Conservation (phyloP, 352 stramenopile species). For the Blastocystis sp. region DNA sequence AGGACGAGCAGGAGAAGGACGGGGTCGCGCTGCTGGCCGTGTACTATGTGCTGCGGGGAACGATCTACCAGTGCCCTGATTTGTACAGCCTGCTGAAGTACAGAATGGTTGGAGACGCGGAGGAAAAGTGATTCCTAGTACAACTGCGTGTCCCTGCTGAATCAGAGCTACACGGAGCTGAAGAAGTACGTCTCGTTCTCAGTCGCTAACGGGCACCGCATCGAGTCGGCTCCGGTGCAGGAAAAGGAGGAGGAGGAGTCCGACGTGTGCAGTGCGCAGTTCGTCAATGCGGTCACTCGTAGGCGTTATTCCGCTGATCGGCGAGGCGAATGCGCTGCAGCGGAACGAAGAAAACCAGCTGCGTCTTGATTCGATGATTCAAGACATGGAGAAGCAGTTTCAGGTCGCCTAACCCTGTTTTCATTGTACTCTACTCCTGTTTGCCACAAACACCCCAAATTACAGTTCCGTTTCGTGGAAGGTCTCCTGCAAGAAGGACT, state of each 20-base stretch:
- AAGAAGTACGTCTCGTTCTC: constrained; percentile 19
- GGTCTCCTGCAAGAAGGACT: constrained; percentile 7
- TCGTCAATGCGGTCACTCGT: neutral
- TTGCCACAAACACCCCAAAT: neutral
- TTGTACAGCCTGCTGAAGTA: constrained; percentile 51
- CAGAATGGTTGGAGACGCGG: neutral
- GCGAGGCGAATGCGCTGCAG: constrained; percentile 9
- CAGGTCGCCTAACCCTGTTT: neutral
- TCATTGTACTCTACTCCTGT: neutral
- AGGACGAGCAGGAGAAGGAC: constrained; percentile 4
- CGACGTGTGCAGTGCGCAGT: constrained; percentile 4
- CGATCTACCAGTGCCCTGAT: constrained; percentile 59
- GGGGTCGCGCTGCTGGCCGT: neutral
- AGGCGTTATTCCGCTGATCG: constrained; percentile 52
- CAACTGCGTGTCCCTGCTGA: constrained; percentile 43
- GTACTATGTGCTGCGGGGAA: constrained; percentile 44
- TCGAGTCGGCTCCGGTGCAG: constrained; percentile 18
- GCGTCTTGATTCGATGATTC: constrained; percentile 51
- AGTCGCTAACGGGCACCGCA: constrained; percentile 13
- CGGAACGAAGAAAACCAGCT: neutral
- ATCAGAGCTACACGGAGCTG: constrained; percentile 26
- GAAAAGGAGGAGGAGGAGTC: constrained; percentile 16
- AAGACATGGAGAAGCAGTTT: constrained; percentile 47
- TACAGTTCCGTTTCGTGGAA: constrained; percentile 13
- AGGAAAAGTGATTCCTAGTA: constrained; percentile 16